Conservation (phyloP, 1,139 yeast species). For the Protomyces macrosporus region DNA sequence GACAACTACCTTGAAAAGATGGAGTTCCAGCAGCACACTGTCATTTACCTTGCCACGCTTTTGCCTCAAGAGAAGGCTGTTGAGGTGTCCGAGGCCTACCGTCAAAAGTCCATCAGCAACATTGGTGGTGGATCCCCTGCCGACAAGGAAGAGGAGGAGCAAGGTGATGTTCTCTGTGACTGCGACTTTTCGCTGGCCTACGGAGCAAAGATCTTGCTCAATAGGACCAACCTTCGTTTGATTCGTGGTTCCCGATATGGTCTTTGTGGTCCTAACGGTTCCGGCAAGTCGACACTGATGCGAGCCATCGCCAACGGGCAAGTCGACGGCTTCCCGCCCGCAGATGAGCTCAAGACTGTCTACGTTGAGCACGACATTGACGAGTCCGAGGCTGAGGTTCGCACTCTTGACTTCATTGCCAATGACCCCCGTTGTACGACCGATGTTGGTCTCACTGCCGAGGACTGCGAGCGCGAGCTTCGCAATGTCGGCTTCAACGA, state of each 20-base stretch:
- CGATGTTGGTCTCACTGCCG: slow-evolving; percentile 48
- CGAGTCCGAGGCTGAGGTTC: slow-evolving; percentile 93
- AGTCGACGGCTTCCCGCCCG: slow-evolving; percentile 99
- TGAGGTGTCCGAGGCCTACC: slow-evolving; percentile 86
- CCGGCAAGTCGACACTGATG: slow-evolving; percentile 99
- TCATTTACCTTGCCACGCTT: slow-evolving; percentile 94
- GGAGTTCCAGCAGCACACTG: slow-evolving; percentile 82
- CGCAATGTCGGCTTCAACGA: slow-evolving; percentile 85
- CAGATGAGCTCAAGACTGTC: slow-evolving; percentile 96
- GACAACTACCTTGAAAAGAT: slow-evolving; percentile 58
- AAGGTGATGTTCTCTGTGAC: slow-evolving; percentile 99
- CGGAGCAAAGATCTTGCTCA: slow-evolving; percentile 93
- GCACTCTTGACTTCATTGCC: slow-evolving; percentile 80
- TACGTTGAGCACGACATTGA: slow-evolving; percentile 99
- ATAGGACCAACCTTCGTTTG: slow-evolving; percentile 81
- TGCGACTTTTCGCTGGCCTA: slow-evolving; percentile 99
- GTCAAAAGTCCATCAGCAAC: slow-evolving; percentile 95
- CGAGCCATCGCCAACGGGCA: slow-evolving; percentile 99
- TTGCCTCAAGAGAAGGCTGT: slow-evolving; percentile 89
- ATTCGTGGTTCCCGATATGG: slow-evolving; percentile 96
- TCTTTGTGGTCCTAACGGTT: slow-evolving; percentile 99
- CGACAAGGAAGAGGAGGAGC: slow-evolving; percentile 94
- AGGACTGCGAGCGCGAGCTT: slow-evolving; percentile 62
- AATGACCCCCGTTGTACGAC: slow-evolving; percentile 45
- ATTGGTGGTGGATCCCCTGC: slow-evolving; percentile 92